Conservation (phyloP, 2,329 filamentous ascomycete species). For the Huntiella abstrusa region DNA sequence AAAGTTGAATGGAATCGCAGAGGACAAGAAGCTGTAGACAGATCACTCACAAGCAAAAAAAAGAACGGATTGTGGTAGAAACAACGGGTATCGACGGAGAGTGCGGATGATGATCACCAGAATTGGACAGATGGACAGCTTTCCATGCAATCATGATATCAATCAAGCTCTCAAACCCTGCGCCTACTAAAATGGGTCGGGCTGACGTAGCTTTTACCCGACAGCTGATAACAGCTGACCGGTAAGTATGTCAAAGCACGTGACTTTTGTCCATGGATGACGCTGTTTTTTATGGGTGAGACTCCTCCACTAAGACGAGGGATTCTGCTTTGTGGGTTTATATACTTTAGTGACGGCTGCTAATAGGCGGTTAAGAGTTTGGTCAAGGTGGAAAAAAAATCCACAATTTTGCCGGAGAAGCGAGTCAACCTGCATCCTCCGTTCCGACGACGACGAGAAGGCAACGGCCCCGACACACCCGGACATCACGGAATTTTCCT, state of each 20-base stretch:
- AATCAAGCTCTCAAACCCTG: constrained; percentile 3
- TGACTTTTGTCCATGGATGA: constrained; percentile 7
- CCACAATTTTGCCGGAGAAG: constrained; percentile 1
- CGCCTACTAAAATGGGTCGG: constrained; percentile 3
- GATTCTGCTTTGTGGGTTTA: constrained; percentile 8
- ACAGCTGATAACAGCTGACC: constrained; percentile 4
- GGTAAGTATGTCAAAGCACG: not conserved
- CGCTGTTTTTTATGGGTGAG: constrained; percentile 2
- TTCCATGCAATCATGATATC: constrained; percentile 7
- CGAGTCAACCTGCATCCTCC: not conserved
- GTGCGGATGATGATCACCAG: not conserved
- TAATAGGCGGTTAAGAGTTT: constrained; percentile 3
- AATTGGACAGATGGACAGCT: constrained; percentile 12
- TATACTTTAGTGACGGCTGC: constrained; percentile 2
- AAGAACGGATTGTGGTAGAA: not conserved
- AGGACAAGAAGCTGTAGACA: not conserved
- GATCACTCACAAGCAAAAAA: not conserved
- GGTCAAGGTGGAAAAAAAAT: constrained; percentile 4
- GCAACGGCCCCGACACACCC: no score
- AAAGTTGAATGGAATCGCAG: not conserved
- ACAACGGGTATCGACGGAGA: not conserved
- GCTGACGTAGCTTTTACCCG: constrained; percentile 3
- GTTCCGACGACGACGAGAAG: not conserved
- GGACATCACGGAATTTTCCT: no score
- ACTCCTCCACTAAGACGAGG: not conserved